Evolutionary conservation across 495 filamentous ascomycete genomes (phyloP).

Genomic region (Podospora didyma): DNA sequence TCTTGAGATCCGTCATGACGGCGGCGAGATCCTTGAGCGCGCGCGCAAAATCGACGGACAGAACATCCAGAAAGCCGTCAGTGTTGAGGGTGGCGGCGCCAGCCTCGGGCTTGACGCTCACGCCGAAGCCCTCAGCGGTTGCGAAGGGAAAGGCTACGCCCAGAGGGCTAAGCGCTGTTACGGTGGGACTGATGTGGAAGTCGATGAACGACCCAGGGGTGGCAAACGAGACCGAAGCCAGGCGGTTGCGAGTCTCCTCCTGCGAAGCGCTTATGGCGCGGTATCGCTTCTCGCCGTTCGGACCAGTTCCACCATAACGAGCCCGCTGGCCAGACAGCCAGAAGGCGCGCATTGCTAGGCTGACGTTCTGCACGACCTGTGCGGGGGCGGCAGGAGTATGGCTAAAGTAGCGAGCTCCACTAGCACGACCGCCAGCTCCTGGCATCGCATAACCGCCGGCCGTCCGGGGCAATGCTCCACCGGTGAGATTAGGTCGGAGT

Average conservation of each 20-base stretch:
- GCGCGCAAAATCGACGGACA: slow-evolving; percentile 85
- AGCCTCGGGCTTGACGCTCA: slow-evolving; percentile 28
- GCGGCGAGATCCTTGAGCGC: slow-evolving; percentile 78
- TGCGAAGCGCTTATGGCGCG: slow-evolving; percentile 65
- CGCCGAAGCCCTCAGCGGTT: slow-evolving; percentile 15
- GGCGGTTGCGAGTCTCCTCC: slow-evolving; percentile 61
- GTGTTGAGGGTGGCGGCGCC: slow-evolving; percentile 60
- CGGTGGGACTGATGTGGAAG: slow-evolving; percentile 80
- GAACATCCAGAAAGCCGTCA: slow-evolving; percentile 73
- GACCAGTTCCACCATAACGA: slow-evolving; percentile 70
- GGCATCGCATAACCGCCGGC: slow-evolving; percentile 82
- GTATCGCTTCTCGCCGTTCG: slow-evolving; percentile 72
- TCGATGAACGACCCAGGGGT: slow-evolving; percentile 76
- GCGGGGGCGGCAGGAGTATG: slow-evolving; percentile 80
- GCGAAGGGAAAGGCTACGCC: slow-evolving; percentile 37
- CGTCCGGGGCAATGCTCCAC: slow-evolving; percentile 77
- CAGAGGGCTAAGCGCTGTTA: slow-evolving; percentile 73
- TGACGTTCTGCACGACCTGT: slow-evolving; percentile 93
- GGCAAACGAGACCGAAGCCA: slow-evolving; percentile 48
- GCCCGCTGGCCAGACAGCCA: slow-evolving; percentile 82
- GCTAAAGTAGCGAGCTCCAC: slow-evolving; percentile 81
- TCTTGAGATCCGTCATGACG: slow-evolving; percentile 76
- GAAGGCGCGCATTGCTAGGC: slow-evolving; percentile 83
- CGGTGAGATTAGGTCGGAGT: slow-evolving; percentile 87
- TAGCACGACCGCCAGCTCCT: slow-evolving; percentile 61